Base-by-base conservation (phyloP, 1,139 yeast species). In the Suhomyces choctaworum region DNA sequence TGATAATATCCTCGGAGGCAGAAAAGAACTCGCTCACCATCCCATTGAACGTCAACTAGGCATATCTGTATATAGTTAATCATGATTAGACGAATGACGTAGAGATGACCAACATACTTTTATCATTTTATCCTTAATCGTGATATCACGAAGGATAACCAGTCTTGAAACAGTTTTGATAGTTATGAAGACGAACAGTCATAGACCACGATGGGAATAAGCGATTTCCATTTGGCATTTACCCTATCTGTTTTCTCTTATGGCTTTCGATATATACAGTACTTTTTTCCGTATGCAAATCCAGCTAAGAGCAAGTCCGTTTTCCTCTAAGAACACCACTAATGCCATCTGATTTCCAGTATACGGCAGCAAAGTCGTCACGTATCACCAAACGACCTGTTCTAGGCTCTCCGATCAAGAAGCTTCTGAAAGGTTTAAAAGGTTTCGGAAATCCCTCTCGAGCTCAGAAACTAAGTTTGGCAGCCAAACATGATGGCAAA, bases 351-450 rank as follows among this genome's bases (percentile, higher is more conserved):
- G 32, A 56, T 40, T 52, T 66, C 16, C 56, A 64, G 31, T 69
- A 60, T 39, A 65, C 68, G 36, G 75, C 76, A 2, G 73, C 76
- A 4, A 63, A 54, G 40, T 63, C 74, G 25, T 68, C 75, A 1
- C 51, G 55, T 15, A 59, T 69, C 11, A 40, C 55, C 9, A 63
- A 58, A 40, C 47, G 46, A 16, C 37, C 47, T 1, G 39, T 37
- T 2, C 43, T 45, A 10, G 50, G 48, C 6, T 46, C 51, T n/a
- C 50, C 54, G 1, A 41, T 50, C 11, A 41, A 39, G 47, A 38
- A 42, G 44, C 19, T 32, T 41, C 35, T 39, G 46, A 50, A 48
- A 19, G 53, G 50, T 24, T 39, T 58, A 5, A 32, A 31, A 16
- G 11, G 17, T 7, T 37, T 37, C 12, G 21, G 13, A 20, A 23